Evolutionary conservation across 306 rosid genomes (phyloP).

Genomic region (Gastrolobium villosum): DNA sequence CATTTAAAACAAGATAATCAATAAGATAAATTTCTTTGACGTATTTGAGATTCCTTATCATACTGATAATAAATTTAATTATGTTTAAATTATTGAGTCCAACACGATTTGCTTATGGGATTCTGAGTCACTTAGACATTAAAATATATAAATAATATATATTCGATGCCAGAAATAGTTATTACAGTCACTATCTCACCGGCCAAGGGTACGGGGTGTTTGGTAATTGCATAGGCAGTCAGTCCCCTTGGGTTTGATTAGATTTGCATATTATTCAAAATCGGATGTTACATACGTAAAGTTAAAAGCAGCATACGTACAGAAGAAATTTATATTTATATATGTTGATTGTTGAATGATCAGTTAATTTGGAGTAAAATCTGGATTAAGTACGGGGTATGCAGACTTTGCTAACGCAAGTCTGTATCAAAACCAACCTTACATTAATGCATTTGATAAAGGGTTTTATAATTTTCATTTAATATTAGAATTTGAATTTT

Average conservation of each 20-base stretch:
- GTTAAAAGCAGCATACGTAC: not conserved
- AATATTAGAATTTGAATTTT: no score
- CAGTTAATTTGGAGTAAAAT: not conserved
- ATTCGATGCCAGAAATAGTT: not conserved
- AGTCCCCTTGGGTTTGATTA: not conserved
- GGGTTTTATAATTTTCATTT: no score
- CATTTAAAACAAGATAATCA: not conserved
- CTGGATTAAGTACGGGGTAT: not conserved
- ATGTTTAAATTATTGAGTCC: not conserved
- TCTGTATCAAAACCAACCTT: not conserved
- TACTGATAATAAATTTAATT: no score
- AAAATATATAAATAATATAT: not conserved
- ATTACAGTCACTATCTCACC: conserved; percentile 1
- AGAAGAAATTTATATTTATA: not conserved
- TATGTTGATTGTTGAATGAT: not conserved
- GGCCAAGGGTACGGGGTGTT: not conserved
- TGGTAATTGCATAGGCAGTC: not conserved
- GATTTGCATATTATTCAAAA: not conserved
- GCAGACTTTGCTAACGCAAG: not conserved
- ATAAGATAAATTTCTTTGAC: not conserved
- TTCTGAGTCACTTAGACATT: not conserved
- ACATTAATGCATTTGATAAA: not conserved
- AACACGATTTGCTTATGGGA: not conserved
- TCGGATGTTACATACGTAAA: not conserved
- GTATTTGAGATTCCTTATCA: not conserved